Evolutionary conservation across 2,329 filamentous ascomycete genomes (phyloP), one percentile per base, ranked within the genome.

Genomic region (Fusarium torulosum): DNA sequence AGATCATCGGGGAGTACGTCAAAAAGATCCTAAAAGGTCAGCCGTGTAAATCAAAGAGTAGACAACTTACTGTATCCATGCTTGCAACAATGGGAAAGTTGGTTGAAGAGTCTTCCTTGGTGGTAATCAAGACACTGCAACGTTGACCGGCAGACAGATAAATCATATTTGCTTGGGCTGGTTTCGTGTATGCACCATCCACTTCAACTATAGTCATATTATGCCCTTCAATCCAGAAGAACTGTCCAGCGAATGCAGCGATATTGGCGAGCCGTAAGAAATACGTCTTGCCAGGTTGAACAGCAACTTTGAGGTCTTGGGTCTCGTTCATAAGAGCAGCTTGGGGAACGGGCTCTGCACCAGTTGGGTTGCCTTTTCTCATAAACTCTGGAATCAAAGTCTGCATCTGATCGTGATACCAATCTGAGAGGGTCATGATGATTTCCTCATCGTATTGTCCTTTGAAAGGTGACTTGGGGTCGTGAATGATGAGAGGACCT

Each of bases 311-410:
- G 2, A 88, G 76, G 53, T 90, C 84, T 58, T 86, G 84, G 0
- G 87, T 88, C 63, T 94, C 91, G 70, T 94, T 93, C 75, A 93
- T 84, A 37, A 94, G 81, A 4, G 88, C 88, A 2, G 88, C 81
- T 43, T 93, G 79, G 0, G 91, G 91, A 0, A 93, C 83, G 0
- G 90, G 90, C 71, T 91, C 86, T 2, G 85, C 85, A 21, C 86
- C 86, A 0, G 82, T 85, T 1, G 85, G 86, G 70, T 88, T 88
- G 54, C 73, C 76, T 67, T 86, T 85, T 73, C 75, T 81, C 71
- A 87, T 78, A 77, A 88, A 88, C 15, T 66, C 62, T 0, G 78
- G 75, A 6, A 86, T 78, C 47, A 88, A 74, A 6, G 78, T 75
- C 14, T 77, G 72, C 78, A 87, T 85, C 64, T 85, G 77, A 23